phyloP scores from a whole-genome alignment of 192 early-diverging fungal genomes.

The Backusella circina region DNA sequence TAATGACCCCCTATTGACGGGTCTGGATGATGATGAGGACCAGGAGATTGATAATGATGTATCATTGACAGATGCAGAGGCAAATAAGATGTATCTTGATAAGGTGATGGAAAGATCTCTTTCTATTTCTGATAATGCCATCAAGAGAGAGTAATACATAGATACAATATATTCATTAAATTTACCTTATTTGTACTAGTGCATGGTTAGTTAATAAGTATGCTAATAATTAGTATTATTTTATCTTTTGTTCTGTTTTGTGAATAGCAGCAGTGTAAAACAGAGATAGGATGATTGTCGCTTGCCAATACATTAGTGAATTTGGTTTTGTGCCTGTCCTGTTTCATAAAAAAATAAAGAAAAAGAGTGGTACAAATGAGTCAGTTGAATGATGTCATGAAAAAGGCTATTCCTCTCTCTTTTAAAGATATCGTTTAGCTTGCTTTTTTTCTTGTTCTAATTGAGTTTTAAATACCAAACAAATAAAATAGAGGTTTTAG shows the following conservation, averaged over 20 bases:
- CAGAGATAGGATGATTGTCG: no score
- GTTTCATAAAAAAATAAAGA: not conserved
- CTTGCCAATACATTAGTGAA: no score
- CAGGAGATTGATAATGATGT: conserved; percentile 46
- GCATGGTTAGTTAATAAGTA: not conserved
- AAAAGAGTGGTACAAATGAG: not conserved
- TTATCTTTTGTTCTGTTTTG: not conserved
- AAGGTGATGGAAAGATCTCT: conserved; percentile 12
- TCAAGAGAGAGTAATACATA: not conserved
- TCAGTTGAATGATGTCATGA: not conserved
- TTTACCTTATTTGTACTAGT: not conserved
- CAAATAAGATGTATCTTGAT: conserved; percentile 27
- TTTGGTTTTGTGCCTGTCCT: not conserved
- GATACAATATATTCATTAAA: not conserved
- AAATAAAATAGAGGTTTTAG: not conserved
- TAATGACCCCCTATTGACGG: conserved; percentile 82
- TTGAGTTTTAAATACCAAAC: not conserved
- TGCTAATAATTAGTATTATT: not conserved
- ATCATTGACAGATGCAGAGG: conserved; percentile 22
- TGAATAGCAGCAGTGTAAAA: no score
- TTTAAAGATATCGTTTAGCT: not conserved
- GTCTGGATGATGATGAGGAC: conserved; percentile 65
- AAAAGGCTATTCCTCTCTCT: not conserved
- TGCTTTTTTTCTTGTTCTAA: not conserved
- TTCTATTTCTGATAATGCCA: not conserved